Percentiles rank a stretch among this genome's conserved stretches.
Conservation (phyloP, 495 filamentous ascomycete species). For the Penicillium cinerascens region DNA sequence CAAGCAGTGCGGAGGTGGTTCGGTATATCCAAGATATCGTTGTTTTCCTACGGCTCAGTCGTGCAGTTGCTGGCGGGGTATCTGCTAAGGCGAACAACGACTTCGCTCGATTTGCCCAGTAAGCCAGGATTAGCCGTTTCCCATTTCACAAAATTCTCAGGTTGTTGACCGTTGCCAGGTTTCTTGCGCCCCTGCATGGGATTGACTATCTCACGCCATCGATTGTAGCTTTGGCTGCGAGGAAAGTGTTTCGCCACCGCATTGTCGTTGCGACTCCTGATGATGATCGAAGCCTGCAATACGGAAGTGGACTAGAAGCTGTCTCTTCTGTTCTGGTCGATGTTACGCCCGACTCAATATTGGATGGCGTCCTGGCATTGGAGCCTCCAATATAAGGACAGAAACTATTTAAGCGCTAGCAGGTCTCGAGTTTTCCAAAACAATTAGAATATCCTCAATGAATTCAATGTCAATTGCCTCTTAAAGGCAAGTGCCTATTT, state of each 20-base stretch:
- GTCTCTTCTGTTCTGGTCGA: slow-evolving; percentile 63
- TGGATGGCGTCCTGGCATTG: slow-evolving; percentile 78
- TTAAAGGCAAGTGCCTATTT: not conserved
- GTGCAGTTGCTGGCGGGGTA: slow-evolving; percentile 74
- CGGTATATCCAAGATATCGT: slow-evolving; percentile 83
- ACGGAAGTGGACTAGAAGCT: slow-evolving; percentile 75
- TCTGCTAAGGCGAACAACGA: slow-evolving; percentile 74
- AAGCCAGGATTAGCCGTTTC: slow-evolving; percentile 15
- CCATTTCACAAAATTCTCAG: not conserved
- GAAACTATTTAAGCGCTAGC: not conserved
- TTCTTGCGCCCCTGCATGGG: slow-evolving; percentile 78
- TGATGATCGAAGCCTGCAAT: slow-evolving; percentile 84
- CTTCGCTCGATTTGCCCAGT: slow-evolving; percentile 63
- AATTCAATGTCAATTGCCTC: not conserved
- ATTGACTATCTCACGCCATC: slow-evolving; percentile 80
- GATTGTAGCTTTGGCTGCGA: slow-evolving; percentile 75
- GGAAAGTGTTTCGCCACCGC: slow-evolving; percentile 85
- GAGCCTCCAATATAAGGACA: slow-evolving; percentile 61
- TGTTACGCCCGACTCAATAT: slow-evolving; percentile 68
- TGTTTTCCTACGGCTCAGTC: slow-evolving; percentile 79
- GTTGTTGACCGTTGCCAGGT: slow-evolving; percentile 13
- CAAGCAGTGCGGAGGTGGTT: slow-evolving; percentile 60
- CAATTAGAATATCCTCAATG: not conserved
- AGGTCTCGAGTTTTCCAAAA: not conserved
- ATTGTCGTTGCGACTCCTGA: slow-evolving; percentile 64